Evolutionary conservation across 2,329 filamentous ascomycete genomes (phyloP).

Genomic region (Paraphaeosphaeria sporulosa): DNA sequence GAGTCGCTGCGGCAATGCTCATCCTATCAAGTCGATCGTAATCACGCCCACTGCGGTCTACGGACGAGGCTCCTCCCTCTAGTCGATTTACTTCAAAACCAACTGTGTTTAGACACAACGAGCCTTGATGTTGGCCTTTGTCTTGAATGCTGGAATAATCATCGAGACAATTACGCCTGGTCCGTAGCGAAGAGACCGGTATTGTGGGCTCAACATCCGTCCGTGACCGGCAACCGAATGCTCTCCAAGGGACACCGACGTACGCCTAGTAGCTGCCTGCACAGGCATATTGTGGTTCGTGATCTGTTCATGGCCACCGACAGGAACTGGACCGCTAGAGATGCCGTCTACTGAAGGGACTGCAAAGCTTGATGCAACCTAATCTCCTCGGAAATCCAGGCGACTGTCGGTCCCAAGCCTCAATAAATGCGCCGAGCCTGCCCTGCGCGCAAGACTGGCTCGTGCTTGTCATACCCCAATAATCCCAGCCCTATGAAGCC

Average conservation of each 20-base stretch:
- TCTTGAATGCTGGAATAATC: conserved; percentile 53
- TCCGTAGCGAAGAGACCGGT: conserved; percentile 54
- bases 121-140: conserved; percentile 54
- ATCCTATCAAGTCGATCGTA: conserved; percentile 75
- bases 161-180: conserved; percentile 54
- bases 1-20: conserved; percentile 70
- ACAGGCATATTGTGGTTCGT: conserved; percentile 40
- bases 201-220: conserved; percentile 47
- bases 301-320: conserved; percentile 52
- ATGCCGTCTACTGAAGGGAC: conserved; percentile 21
- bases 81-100: conserved; percentile 67
- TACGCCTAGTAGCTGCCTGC: conserved; percentile 40
- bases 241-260: conserved; percentile 32
- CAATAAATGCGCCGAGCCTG: background rate
- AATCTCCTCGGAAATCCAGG: background rate
- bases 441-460: background rate
- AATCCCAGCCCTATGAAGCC: conserved; percentile 12
- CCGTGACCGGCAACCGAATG: conserved; percentile 28
- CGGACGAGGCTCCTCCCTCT: conserved; percentile 70
- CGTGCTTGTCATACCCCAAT: conserved; percentile 13
- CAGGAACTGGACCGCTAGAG: conserved; percentile 45
- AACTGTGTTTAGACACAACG: conserved; percentile 43
- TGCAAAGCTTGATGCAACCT: background rate
- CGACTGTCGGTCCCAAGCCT: background rate
- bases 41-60: conserved; percentile 77